Evolutionary conservation across 1,284 basidiomycete genomes (phyloP), one percentile per base, ranked within the genome.

Genomic region (Rhodotorula sp.): DNA sequence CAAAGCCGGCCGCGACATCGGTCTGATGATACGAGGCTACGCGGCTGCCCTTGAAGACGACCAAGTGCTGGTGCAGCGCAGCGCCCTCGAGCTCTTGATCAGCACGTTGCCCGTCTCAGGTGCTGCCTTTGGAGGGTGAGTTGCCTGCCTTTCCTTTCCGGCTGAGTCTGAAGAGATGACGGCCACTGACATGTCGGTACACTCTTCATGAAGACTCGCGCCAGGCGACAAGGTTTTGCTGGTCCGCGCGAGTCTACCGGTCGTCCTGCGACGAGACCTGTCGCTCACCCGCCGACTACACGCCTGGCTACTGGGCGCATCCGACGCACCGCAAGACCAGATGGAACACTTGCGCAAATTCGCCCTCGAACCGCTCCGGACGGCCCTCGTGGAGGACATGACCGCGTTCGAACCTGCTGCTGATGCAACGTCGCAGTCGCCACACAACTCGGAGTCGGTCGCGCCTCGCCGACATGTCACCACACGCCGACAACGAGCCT

Each of bases 241-340:
- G 8, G 66, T 78, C 60, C 70, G 77, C 15, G 68, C 75, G 18
- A 74, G 74, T 7, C 66, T 76, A 14, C 77, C 75, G 6, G 92
- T 97, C 19, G 93, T 97, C 7, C 85, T 99, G 60, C 87, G 95
- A 66, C 86, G 93, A 49, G 97, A 99, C 79, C 84, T 98, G 21
- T 95, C 94, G 1, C 85, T 99, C 61, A 98, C 94, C 80, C 87
- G 97, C 65, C 86, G 97, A 26, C 83, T 99, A 43, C 97, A 95
- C 81, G 89, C 89, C 0, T 99, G 97, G 97, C 83, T 99, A 1
- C 83, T 98, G 28, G 93, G 94, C 0, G 80, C 90, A 0, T 88
- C 89, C 54, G 94, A 97, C 70, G 85, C 87, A 68, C 86, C 86
- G 57, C 88, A 91, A 34, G 82, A 83, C 31, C 93, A 95, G 79